These are phyloP conservation scores for Candida krabiensis DNA, from an alignment of 805 yeast species.

Conservation along the genomic window DNA sequence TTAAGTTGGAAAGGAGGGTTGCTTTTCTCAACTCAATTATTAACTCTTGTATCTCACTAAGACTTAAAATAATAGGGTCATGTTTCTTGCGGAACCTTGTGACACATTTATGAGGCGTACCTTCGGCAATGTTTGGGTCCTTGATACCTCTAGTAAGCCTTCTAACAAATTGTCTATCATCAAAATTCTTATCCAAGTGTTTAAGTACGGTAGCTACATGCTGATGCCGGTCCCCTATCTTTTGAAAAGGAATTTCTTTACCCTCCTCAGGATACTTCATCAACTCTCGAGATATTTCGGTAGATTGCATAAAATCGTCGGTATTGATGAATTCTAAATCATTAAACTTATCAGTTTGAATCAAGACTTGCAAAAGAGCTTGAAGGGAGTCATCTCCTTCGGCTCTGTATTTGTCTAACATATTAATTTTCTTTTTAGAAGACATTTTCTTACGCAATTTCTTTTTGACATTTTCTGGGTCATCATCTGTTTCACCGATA, in stretches of 20 bases:
- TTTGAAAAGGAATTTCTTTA: slow-evolving; percentile 5
- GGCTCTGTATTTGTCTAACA: background rate
- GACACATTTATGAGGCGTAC: slow-evolving; percentile 3
- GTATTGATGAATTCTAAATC: slow-evolving; percentile 21
- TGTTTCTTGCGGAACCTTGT: slow-evolving; percentile 27
- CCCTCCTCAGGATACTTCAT: slow-evolving; percentile 26
- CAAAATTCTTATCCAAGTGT: slow-evolving; percentile 19
- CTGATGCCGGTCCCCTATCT: slow-evolving; percentile 4
- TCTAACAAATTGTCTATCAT: slow-evolving; percentile 12
- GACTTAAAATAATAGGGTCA: slow-evolving; percentile 22
- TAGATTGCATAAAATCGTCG: slow-evolving; percentile 13
- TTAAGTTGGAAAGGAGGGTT: slow-evolving; percentile 35
- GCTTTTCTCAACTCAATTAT: slow-evolving; percentile 32
- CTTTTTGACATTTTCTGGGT: background rate
- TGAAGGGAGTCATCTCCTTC: slow-evolving; percentile 15
- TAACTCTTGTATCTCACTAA: slow-evolving; percentile 28
- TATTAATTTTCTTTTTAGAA: background rate
- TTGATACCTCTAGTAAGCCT: slow-evolving; percentile 2
- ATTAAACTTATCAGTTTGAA: slow-evolving; percentile 16
- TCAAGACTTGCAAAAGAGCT: slow-evolving; percentile 21
- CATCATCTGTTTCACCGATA: slow-evolving; percentile 8
- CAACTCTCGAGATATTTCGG: slow-evolving; percentile 20
- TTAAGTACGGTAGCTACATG: slow-evolving; percentile 15
- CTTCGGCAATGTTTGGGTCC: background rate
- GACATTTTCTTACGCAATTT: background rate